Conservation (phyloP, 495 filamentous ascomycete genomes). For the Letharia lupina region DNA sequence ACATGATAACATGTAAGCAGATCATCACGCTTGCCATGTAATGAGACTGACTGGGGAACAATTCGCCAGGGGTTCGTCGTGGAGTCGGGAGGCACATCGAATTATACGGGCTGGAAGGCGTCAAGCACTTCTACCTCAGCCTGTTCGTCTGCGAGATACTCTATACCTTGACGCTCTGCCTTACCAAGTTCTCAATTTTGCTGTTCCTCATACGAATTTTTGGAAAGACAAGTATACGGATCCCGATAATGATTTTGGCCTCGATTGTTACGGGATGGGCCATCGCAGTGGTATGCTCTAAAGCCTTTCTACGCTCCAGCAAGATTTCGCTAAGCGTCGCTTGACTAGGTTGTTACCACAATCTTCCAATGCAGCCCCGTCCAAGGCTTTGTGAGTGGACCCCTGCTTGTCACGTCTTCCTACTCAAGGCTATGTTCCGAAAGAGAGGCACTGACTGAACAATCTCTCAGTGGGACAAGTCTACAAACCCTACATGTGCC, state of each 20-base stretch:
- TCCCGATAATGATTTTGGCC: neutral
- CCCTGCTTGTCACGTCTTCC: neutral
- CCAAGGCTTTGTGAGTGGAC: slow-evolving; percentile 4
- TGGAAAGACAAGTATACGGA: slow-evolving; percentile 7
- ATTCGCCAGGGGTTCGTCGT: slow-evolving; percentile 8
- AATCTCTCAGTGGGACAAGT: slow-evolving; percentile 6
- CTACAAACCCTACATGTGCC: slow-evolving; percentile 6
- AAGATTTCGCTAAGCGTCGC: neutral
- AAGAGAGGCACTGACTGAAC: neutral
- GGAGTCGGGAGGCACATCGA: slow-evolving; percentile 13
- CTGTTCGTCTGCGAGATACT: slow-evolving; percentile 14
- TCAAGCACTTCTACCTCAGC: slow-evolving; percentile 4
- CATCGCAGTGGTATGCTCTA: slow-evolving; percentile 14
- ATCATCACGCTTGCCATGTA: neutral
- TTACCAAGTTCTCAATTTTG: slow-evolving; percentile 15
- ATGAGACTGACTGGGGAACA: neutral
- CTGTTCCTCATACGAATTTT: slow-evolving; percentile 6
- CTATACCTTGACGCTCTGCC: slow-evolving; percentile 12
- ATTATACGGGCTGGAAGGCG: slow-evolving; percentile 2
- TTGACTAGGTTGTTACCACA: slow-evolving; percentile 5
- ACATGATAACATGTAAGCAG: slow-evolving; percentile 6
- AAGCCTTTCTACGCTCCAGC: neutral
- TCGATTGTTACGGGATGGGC: slow-evolving; percentile 7
- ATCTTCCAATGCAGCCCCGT: slow-evolving; percentile 14
- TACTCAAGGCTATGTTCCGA: neutral